Base-by-base conservation (phyloP, 2,329 filamentous ascomycete species). In the Aspergillus ochraceus region DNA sequence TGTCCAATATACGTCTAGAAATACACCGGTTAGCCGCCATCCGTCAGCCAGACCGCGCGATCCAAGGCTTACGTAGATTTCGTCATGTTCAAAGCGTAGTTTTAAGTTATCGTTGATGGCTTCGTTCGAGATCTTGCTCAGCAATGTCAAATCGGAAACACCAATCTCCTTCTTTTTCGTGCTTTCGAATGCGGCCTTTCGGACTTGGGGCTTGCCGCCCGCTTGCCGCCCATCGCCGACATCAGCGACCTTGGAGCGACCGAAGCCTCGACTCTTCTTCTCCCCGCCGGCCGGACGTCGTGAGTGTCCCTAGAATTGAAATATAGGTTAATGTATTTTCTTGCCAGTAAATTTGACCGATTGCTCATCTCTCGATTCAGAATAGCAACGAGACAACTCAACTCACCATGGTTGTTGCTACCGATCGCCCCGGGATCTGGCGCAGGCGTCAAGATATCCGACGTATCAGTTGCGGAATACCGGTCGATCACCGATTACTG, bases 101-200 rank as follows among this genome's bases (percentile, higher is more conserved):
- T 97, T 97, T 77, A 99, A 77, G 77, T 99, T 99, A 59, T 98
- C 95, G 81, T 99, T 99, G 83, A 99, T 99, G 62, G 94, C 93
- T 78, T 99, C 95, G 78, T 99, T 98, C 67, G 93, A 97, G 66
- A 99, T 96, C 79, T 98, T 98, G 83, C 93, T 97, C 74, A 99
- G 90, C 71, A 99, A 83, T 4, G 95, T 99, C 75, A 99, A 85
- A 83, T 99, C 95, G 57, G 95, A 97, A 57, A 99, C 95, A 67
- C 95, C 95, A 69, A 99, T 95, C 79, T 99, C 93, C 86, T 97
- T 98, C 88, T 98, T 99, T 85, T 98, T 98, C 66, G 89, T 91
- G 62, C 88, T 91, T 77, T 99, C 95, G 79, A 96, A 99, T 62
- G 91, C 91, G 64, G 95, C 95, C 81, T 98, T 98, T 80, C 93